A percentile compares a stretch with the other conserved stretches of the same genome.
Evolutionary conservation across 805 yeast species (phyloP).

Genomic region (Saturnispora galanensis): DNA sequence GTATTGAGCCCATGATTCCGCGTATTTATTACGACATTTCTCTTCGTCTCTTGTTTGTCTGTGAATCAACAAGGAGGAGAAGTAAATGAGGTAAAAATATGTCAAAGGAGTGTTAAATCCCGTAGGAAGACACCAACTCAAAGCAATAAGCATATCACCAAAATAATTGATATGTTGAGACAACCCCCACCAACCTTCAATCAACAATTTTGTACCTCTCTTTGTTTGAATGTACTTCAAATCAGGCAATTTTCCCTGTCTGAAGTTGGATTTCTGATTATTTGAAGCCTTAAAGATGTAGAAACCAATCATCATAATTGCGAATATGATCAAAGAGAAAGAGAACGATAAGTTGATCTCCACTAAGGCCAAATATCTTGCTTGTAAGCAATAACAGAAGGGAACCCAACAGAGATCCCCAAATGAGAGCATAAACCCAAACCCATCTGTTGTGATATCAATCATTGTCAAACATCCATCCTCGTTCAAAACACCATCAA

Average conservation of each 20-base stretch:
- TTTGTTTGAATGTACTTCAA: constrained; percentile 61
- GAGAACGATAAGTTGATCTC: constrained; percentile 43
- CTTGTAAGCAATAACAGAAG: constrained; percentile 79
- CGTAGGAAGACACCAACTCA: constrained; percentile 89
- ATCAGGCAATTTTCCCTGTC: constrained; percentile 62
- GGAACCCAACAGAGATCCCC: constrained; percentile 94
- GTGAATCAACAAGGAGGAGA: constrained; percentile 73
- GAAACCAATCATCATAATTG: constrained; percentile 48
- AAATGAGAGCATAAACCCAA: constrained; percentile 91
- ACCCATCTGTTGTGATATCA: constrained; percentile 93
- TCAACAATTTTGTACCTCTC: constrained; percentile 69
- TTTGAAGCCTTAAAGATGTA: constrained; percentile 79
- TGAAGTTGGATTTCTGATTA: constrained; percentile 75
- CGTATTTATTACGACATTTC: constrained; percentile 81
- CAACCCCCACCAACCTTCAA: constrained; percentile 93
- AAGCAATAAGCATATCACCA: constrained; percentile 90
- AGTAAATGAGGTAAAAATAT: constrained; percentile 78
- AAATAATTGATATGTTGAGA: constrained; percentile 91
- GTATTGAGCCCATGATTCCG: constrained; percentile 78
- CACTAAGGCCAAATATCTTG: constrained; percentile 66
- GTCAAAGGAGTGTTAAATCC: constrained; percentile 75
- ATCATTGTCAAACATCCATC: constrained; percentile 88
- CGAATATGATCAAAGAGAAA: constrained; percentile 32
- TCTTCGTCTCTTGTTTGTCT: constrained; percentile 88
- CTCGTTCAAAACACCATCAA: constrained; percentile 90